Evolutionary conservation across 176 grass and related monocot genomes (phyloP), one percentile per base, ranked within the genome.

Genomic region (Olyra latifolia): DNA sequence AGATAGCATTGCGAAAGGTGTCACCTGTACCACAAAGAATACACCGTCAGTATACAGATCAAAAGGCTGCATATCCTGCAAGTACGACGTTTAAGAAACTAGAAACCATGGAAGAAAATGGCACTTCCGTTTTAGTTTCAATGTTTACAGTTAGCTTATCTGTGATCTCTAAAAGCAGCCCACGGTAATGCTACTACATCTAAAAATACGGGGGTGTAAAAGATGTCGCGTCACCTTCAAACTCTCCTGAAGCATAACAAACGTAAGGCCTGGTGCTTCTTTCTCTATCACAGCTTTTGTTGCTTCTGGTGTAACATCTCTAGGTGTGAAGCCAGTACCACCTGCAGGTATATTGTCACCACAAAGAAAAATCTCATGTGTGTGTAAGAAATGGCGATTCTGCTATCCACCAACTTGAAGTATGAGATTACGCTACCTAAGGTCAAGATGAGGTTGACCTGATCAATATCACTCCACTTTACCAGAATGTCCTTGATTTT

Each of bases 1-100:
- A 13, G 96, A 95, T 24, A 98, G 75, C 96, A 98, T 98, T 9
- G 96, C 96, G 16, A 95, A 98, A 29, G 90, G 96, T 54, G 92
- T 98, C 45, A 98, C 87, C 96, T 95, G 78, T 56, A 76, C 6
- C 38, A 55, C 6, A 62, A 20, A 80, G 11, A 61, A 27, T 1
- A 72, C 39, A 52, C 8, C 43, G 3, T 77, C 15, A 65, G 22
- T 58, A 48, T 58, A 48, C 52, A 80, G 25, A 69, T 66, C 7
- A 72, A 25, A 24, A 66, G 16, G 29, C 58, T 28, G 17, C 8
- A 15, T 28, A 24, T 66, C 46, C 39, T 25, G 49, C 4, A 43
- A 72, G n/a, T 25, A 42, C 4, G 32, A 72, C 41, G 27, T 62
- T 68, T 20, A 81, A 27, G 10, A 23, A 38, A 60, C 16, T 48